These are phyloP conservation scores for Ogataea henricii DNA, from an alignment of 805 yeast species.

Conservation along the genomic window DNA sequence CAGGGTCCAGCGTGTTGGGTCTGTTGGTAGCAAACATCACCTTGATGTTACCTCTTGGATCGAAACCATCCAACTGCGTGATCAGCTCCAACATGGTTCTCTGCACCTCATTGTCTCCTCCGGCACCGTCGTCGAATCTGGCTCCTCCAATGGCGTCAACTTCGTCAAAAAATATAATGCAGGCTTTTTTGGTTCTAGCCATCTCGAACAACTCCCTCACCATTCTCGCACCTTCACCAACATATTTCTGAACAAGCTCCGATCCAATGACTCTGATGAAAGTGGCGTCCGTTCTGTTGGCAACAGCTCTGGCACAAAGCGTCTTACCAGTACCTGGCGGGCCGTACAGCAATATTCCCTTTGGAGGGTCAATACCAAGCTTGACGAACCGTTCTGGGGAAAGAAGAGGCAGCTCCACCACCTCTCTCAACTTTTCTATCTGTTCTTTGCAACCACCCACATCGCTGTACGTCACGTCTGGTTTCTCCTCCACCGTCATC, in stretches of 20 bases:
- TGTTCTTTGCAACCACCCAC: slow-evolving; percentile 99
- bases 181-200: slow-evolving; percentile 98
- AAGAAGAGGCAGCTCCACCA: slow-evolving; percentile 88
- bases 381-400: slow-evolving; percentile 97
- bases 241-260: slow-evolving; percentile 96
- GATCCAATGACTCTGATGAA: slow-evolving; percentile 98
- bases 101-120: slow-evolving; percentile 98
- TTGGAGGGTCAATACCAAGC: slow-evolving; percentile 98
- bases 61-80: slow-evolving; percentile 97
- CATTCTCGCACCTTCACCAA: slow-evolving; percentile 99
- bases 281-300: slow-evolving; percentile 98
- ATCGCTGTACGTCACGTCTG: slow-evolving; percentile 97
- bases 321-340: slow-evolving; percentile 99
- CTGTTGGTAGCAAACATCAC: slow-evolving; percentile 99
- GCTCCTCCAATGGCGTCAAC: slow-evolving; percentile 99
- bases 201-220: slow-evolving; percentile 97
- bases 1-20: slow-evolving; percentile 98
- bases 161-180: slow-evolving; percentile 97
- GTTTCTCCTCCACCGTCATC: slow-evolving; percentile 99
- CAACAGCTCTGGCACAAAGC: slow-evolving; percentile 97
- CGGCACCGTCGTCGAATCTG: slow-evolving; percentile 99
- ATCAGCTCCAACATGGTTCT: slow-evolving; percentile 98
- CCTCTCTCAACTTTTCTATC: slow-evolving; percentile 94
- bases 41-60: slow-evolving; percentile 97
- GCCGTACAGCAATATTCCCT: slow-evolving; percentile 93